phyloP scores from a whole-genome alignment of 1,139 yeast genomes.

The Kodamaea suecica region DNA sequence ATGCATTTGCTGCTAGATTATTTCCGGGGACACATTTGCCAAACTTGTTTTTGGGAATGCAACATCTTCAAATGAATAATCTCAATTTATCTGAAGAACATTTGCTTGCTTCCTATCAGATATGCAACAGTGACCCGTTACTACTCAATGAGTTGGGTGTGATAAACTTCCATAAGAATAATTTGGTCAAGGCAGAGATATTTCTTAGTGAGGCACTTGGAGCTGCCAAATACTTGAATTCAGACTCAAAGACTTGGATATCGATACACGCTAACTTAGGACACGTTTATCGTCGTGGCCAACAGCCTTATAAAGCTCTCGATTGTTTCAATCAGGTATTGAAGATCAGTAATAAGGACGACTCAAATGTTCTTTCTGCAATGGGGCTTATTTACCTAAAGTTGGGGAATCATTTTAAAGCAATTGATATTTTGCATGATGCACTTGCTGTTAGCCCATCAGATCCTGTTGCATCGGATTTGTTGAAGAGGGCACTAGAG shows the following conservation, averaged over 20 bases:
- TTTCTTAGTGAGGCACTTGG: constrained; percentile 70
- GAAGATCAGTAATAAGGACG: constrained; percentile 61
- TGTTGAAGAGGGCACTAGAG: constrained; percentile 77
- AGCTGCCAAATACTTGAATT: constrained; percentile 65
- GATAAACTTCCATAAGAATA: constrained; percentile 72
- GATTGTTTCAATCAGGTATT: constrained; percentile 75
- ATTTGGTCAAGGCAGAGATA: constrained; percentile 65
- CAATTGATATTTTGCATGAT: constrained; percentile 74
- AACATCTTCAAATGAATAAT: constrained; percentile 85
- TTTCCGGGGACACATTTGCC: constrained; percentile 96
- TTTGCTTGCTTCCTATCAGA: constrained; percentile 66
- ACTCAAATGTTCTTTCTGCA: constrained; percentile 75
- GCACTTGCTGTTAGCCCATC: constrained; percentile 78
- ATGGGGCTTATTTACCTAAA: constrained; percentile 81
- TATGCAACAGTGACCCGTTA: constrained; percentile 83
- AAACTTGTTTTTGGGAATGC: constrained; percentile 90
- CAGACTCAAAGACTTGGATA: constrained; percentile 81
- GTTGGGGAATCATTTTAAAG: constrained; percentile 58
- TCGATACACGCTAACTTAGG: constrained; percentile 89
- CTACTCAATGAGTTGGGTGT: constrained; percentile 91
- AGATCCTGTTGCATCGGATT: constrained; percentile 82
- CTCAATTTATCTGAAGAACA: constrained; percentile 84
- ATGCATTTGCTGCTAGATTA: constrained; percentile 89
- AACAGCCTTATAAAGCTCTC: constrained; percentile 62
- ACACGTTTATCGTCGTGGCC: constrained; percentile 77